Evolutionary conservation across 2,329 filamentous ascomycete species (phyloP).

Genomic region (Talaromyces marneffei): DNA sequence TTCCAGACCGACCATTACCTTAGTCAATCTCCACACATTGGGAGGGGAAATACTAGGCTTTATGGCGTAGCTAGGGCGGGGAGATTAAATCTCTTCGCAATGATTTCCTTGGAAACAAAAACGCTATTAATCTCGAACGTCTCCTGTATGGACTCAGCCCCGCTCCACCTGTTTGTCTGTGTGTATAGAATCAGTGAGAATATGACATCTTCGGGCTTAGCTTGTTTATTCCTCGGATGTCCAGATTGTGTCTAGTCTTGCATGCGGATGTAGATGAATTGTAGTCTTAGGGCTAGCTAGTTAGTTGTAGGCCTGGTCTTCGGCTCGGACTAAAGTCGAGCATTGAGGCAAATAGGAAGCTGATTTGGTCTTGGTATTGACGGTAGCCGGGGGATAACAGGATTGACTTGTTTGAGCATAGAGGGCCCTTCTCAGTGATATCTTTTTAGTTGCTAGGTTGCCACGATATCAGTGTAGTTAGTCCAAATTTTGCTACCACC

Average conservation of each 20-base stretch:
- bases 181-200: neutral
- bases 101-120: neutral
- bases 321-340: neutral
- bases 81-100: neutral
- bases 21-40: neutral
- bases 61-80: neutral
- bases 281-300: neutral
- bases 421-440: neutral
- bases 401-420: neutral
- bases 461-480: neutral
- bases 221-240: neutral
- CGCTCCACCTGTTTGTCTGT: neutral
- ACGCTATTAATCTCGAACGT: neutral
- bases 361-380: constrained; percentile 1
- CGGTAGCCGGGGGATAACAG: neutral
- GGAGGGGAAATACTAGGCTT: neutral
- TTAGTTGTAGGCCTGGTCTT: neutral
- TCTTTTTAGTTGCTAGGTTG: neutral
- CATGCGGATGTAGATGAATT: neutral
- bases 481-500: neutral
- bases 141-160: neutral
- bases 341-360: neutral
- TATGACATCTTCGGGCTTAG: too few relatives aligned
- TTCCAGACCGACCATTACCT: neutral
- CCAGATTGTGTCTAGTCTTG: neutral